Evolutionary conservation across 2,329 filamentous ascomycete genomes (phyloP), one percentile per base, ranked within the genome.

Genomic region (Septoria linicola): DNA sequence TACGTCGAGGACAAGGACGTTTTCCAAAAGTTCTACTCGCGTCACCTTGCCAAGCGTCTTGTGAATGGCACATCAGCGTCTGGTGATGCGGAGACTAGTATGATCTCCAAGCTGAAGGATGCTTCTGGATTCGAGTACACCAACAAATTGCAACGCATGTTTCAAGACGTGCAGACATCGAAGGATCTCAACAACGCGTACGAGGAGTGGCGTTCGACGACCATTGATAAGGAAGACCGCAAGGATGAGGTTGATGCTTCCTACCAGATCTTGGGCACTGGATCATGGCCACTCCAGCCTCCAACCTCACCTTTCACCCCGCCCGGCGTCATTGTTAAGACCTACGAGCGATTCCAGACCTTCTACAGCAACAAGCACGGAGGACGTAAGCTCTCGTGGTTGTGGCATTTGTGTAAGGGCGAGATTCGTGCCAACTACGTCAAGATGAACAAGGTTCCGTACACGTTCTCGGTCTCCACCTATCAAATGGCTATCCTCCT

Each of bases 1-100:
- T 99, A 99, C 72, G 97, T 99, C 58, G 93, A 99, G 69, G 95
- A 99, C 73, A 99, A 99, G 78, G 93, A 99, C 66, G 95, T 99
- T 4, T 99, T 99, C 80, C 93, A 97, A 72, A 99, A 97, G 72
- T 99, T 96, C 73, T 99, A 99, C 74, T 95, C 92, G 1, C 88
- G 91, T 57, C 96, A 96, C 85, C 76, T 99, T 63, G 93, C 93
- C 42, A 89, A 95, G 70, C 89, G 93, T 64, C 76, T 99, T 49
- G 93, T 99, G 14, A 89, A 96, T 70, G 90, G 88, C 69, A 96
- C 87, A 68, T 97, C 93, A 0, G 93, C 93, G 2, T 96, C 91
- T 2, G 91, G 96, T 62, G 93, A 99, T 72, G 92, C 93, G 1
- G 93, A 99, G 76, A 96, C 90, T 0, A 96, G 89, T 74, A 99